A percentile compares a stretch with the other conserved stretches of the same genome.
phyloP scores from a whole-genome alignment of 2,329 filamentous ascomycete species.

The Xylariomycetidae sp. region DNA sequence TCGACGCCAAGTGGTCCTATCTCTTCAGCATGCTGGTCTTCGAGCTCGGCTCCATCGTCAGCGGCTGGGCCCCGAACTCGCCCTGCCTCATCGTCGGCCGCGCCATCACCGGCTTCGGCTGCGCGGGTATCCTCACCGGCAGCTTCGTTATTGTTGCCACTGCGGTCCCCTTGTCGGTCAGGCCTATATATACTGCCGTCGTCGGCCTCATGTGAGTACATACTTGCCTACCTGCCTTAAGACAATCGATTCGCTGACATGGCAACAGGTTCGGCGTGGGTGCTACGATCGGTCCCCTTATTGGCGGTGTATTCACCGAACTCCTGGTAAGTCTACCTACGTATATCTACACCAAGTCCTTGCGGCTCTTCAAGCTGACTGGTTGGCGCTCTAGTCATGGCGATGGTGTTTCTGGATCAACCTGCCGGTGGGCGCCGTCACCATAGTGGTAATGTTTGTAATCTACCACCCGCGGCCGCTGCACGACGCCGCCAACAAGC shows the following conservation, averaged over 20 bases:
- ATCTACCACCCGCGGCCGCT: constrained; percentile 21
- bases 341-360: too few relatives aligned
- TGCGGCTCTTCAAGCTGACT: too few relatives aligned
- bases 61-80: constrained; percentile 28
- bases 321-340: constrained; percentile 20
- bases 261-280: constrained; percentile 28
- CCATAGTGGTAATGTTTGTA: constrained; percentile 23
- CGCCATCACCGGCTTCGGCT: constrained; percentile 31
- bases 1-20: constrained; percentile 27
- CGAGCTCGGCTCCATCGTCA: constrained; percentile 30
- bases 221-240: not conserved
- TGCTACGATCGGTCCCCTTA: constrained; percentile 27
- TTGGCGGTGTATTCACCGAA: constrained; percentile 32
- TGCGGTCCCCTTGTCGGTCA: constrained; percentile 22
- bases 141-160: constrained; percentile 29
- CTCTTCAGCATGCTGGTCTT: constrained; percentile 24
- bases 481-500: constrained; percentile 8
- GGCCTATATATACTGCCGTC: constrained; percentile 27
- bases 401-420: constrained; percentile 39
- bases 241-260: not conserved
- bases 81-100: constrained; percentile 30
- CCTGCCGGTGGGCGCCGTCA: constrained; percentile 31
- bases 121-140: constrained; percentile 28
- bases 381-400: constrained; percentile 24
- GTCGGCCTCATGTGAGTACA: constrained; percentile 27